Evolutionary conservation across 1,139 yeast species (phyloP), one percentile per base, ranked within the genome.

Genomic region (Saccharomyces hybrid): DNA sequence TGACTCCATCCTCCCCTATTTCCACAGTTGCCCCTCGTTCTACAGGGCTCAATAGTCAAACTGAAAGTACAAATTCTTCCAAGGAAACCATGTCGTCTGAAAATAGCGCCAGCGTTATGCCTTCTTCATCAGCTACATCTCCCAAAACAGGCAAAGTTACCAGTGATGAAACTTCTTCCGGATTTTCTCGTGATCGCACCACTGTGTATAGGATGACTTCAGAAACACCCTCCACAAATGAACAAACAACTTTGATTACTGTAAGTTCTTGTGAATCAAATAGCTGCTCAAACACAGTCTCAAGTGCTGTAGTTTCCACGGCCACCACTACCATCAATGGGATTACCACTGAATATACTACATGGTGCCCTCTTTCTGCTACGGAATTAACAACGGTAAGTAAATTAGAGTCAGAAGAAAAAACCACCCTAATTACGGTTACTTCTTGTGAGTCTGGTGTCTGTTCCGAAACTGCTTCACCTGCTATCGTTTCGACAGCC

Each of bases 241-340:
- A 62, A 48, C 51, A 64, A 51, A 74, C 76, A 58, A 71, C 79
- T 56, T 69, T 76, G 57, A 71, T 76, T 56, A 78, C 83, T 65
- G 72, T 79, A 70, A 78, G 82, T 57, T 73, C 77, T 53, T 80
- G 84, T 71, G 64, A 58, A 50, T 58, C 59, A 32, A 61, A 66
- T 61, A 61, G 58, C 50, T 69, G 72, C 62, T 57, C 60, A 52
- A 70, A 67, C 58, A 60, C 66, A 29, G 68, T 63, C 44, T 65
- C 72, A 52, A 61, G 67, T 59, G 71, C 71, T 60, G 59, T 65
- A 59, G 64, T 67, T 47, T 68, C 72, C 49, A 67, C 70, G 51
- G 68, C 69, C 52, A 69, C 72, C 48, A 68, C 65, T 56, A 67
- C 72, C 55, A 63, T 59, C 52, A 59, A 64, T 65, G 65, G 67